Evolutionary conservation across 306 rosid genomes (phyloP), one percentile per base, ranked within the genome.

Genomic region (Medicago ruthenica): DNA sequence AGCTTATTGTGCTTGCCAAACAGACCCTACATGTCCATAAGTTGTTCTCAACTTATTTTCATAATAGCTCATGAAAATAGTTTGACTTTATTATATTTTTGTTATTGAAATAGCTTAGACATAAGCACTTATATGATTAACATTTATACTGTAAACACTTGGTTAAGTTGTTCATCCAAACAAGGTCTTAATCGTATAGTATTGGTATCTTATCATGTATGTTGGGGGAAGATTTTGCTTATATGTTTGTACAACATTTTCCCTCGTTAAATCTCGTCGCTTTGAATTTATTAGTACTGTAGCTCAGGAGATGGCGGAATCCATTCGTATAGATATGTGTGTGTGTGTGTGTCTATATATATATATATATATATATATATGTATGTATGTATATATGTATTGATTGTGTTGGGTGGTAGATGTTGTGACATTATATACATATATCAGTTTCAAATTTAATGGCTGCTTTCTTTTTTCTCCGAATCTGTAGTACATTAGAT

Each of bases 401-500:
- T 53, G 53, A 53, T 37, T 63, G 63, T 45, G 50, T 2, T 34
- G 9, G 8, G 34, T 10, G 27, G 69, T 27, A 27, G 31, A 27
- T 3, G 31, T 27, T 27, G 31, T 27, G 31, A 27, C 31, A 27
- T 27, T 27, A 3, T 27, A 27, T 27, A 27, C 36, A 5, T 54
- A 61, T 68, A 22, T 27, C 27, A 27, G 31, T 71, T 57, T 41
- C 54, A 15, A 17, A n/a, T 75, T 34, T 59, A 73, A 73, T 65
- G 51, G 21, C 1, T 78, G 15, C 24, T 50, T 41, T 67, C n/a
- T 4, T 81, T 42, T 78, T 70, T 58, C 37, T 67, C 17, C 18
- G 48, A 70, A 73, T 84, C 3, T 86, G 72, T 54, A 94, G 98
- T 92, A 92, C 86, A 94, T 94, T 72, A 90, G 98, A 57, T 94